Conservation (phyloP, 805 yeast species). For the Candida oleophila region DNA sequence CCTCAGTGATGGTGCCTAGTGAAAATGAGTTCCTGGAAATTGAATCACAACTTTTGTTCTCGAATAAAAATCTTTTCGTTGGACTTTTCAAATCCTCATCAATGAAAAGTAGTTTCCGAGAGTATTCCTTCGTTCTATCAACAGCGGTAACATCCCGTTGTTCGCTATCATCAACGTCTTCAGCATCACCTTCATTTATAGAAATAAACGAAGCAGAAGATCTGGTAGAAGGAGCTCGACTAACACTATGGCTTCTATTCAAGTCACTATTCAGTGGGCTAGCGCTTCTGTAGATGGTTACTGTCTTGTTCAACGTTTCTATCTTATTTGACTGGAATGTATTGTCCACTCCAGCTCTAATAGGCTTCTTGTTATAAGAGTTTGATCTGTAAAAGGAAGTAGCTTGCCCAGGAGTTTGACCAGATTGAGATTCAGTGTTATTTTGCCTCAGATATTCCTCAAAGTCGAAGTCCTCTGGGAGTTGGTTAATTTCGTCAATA, state of each 20-base stretch:
- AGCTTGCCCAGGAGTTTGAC: background rate
- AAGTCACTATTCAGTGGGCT: conserved; percentile 13
- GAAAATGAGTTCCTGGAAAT: conserved; percentile 8
- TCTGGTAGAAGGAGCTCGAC: conserved; percentile 28
- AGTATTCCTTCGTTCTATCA: background rate
- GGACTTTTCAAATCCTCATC: conserved; percentile 4
- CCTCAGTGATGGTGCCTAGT: conserved; percentile 23
- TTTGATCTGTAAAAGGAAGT: conserved; percentile 29
- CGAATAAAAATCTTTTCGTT: conserved; percentile 2
- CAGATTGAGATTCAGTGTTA: conserved; percentile 1
- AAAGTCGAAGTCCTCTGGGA: conserved; percentile 41
- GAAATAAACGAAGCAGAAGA: conserved; percentile 29
- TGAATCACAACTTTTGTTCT: conserved; percentile 12
- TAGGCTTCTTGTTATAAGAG: conserved; percentile 39
- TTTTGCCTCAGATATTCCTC: conserved; percentile 19
- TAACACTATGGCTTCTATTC: conserved; percentile 17
- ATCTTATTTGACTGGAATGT: conserved; percentile 30
- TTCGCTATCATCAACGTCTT: conserved; percentile 12
- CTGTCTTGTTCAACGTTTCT: conserved; percentile 37
- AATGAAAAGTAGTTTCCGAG: background rate
- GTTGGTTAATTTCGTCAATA: conserved; percentile 34
- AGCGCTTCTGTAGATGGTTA: conserved; percentile 38
- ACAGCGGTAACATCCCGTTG: background rate
- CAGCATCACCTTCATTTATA: conserved; percentile 27
- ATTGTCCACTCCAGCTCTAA: conserved; percentile 22